Evolutionary conservation across 805 yeast genomes (phyloP).

Genomic region (Nakazawaea wickerhamii): DNA sequence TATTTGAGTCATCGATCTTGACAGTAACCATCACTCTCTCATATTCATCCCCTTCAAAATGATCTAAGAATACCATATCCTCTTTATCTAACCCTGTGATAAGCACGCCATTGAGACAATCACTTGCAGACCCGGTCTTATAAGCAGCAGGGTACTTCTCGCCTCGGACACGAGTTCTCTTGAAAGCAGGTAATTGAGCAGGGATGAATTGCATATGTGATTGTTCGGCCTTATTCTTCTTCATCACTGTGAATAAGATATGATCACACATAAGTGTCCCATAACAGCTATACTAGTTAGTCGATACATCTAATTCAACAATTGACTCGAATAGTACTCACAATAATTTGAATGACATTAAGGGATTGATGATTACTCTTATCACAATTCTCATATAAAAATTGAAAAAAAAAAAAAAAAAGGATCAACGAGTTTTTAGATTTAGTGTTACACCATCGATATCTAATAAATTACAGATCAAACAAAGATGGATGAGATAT

Average conservation of each 20-base stretch:
- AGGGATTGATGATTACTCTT: too few species aligned
- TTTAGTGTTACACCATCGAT: neutral
- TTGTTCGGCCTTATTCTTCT: neutral
- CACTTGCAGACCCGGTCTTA: neutral
- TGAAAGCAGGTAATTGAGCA: constrained; percentile 15
- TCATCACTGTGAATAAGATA: constrained; percentile 13
- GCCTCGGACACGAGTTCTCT: constrained; percentile 15
- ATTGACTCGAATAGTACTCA: neutral
- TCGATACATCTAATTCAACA: neutral
- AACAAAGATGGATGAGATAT: constrained; percentile 4
- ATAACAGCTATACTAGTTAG: constrained; percentile 1
- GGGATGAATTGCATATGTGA: constrained; percentile 11
- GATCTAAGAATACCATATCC: constrained; percentile 17
- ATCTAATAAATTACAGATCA: neutral
- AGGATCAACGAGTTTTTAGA: too few species aligned
- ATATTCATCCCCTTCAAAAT: constrained; percentile 23
- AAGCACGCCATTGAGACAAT: constrained; percentile 16
- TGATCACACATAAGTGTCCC: constrained; percentile 13
- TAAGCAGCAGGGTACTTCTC: constrained; percentile 18
- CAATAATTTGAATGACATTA: constrained; percentile 3
- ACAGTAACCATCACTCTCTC: constrained; percentile 14
- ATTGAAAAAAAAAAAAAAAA: neutral
- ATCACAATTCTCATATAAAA: too few species aligned
- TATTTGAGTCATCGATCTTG: neutral
- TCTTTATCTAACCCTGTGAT: constrained; percentile 14